Evolutionary conservation across 2,329 filamentous ascomycete genomes (phyloP).

Genomic region (Aspergillus quadrilineatus): DNA sequence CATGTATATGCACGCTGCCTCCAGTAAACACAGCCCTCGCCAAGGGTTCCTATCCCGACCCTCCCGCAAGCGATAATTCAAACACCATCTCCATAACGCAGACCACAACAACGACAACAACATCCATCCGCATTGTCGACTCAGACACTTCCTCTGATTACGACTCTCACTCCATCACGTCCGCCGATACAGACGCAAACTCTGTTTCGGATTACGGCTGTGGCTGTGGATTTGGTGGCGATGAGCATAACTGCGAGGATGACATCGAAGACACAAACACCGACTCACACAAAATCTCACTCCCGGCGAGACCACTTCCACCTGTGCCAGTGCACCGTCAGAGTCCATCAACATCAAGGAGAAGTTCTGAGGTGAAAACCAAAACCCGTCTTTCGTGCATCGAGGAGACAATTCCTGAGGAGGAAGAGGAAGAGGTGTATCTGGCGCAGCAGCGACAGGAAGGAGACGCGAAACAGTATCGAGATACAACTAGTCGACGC

Average conservation of each 20-base stretch:
- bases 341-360: background rate
- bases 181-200: background rate
- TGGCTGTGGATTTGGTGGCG: background rate
- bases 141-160: constrained; percentile 8
- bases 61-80: background rate
- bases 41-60: background rate
- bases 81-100: background rate
- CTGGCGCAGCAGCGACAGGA: background rate
- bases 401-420: constrained; percentile 22
- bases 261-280: background rate
- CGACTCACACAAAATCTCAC: background rate
- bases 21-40: background rate
- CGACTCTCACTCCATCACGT: background rate
- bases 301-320: background rate
- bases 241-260: background rate
- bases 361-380: constrained; percentile 17
- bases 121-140: constrained; percentile 21
- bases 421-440: constrained; percentile 17
- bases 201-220: constrained; percentile 5
- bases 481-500: constrained; percentile 16
- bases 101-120: background rate
- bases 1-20: background rate
- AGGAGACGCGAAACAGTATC: background rate
- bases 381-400: constrained; percentile 15
- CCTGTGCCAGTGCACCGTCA: background rate